Conservation (phyloP, 768 basidiomycete genomes). For the Exidia glandulosa region DNA sequence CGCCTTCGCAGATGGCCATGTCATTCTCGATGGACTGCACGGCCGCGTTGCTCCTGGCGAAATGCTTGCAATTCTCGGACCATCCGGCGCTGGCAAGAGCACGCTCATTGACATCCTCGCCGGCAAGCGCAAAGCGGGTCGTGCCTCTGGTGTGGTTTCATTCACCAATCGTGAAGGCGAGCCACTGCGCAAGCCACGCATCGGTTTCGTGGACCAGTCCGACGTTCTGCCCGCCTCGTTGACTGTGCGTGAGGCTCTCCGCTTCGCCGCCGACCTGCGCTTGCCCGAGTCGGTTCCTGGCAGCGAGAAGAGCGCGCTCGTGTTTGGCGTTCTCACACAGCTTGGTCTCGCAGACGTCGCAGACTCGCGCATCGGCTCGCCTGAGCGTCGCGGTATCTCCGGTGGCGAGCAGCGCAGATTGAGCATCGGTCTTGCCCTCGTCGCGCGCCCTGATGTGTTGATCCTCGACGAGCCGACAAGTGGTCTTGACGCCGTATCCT, state of each 20-base stretch:
- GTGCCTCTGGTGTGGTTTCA: conserved; percentile 50
- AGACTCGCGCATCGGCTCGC: conserved; percentile 62
- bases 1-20: conserved; percentile 36
- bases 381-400: conserved; percentile 71
- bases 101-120: conserved; percentile 87
- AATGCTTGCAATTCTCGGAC: conserved; percentile 87
- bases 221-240: conserved; percentile 70
- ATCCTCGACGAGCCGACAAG: conserved; percentile 82
- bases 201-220: conserved; percentile 83
- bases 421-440: conserved; percentile 81
- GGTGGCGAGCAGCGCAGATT: conserved; percentile 89
- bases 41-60: conserved; percentile 70
- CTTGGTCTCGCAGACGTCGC: conserved; percentile 65
- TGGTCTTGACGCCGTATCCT: conserved; percentile 81
- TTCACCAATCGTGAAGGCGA: conserved; percentile 26
- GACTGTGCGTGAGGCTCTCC: conserved; percentile 71
- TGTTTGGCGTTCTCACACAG: conserved; percentile 55
- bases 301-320: conserved; percentile 52
- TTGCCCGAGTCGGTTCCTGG: conserved; percentile 62
- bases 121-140: conserved; percentile 67
- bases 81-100: conserved; percentile 88
- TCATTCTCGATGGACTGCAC: conserved; percentile 48
- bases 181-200: conserved; percentile 24
- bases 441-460: conserved; percentile 73
- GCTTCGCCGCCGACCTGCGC: conserved; percentile 78